phyloP scores from a whole-genome alignment of 2,329 filamentous ascomycete species.

The Talaromyces sp. region DNA sequence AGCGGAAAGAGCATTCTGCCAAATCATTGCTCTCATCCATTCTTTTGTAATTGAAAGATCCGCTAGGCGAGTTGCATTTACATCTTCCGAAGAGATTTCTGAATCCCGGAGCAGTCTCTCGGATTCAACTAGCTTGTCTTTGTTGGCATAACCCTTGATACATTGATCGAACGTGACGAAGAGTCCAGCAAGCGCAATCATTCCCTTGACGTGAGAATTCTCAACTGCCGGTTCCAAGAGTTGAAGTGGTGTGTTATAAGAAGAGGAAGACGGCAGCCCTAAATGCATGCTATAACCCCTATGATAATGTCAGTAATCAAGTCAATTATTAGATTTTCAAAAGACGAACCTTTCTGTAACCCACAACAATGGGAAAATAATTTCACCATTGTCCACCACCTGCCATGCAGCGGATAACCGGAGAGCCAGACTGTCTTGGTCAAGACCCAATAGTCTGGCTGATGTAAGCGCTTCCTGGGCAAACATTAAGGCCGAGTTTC shows the following conservation, averaged over 20 bases:
- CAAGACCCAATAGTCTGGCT: constrained; percentile 27
- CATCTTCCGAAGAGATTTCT: constrained; percentile 19
- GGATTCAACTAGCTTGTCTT: constrained; percentile 23
- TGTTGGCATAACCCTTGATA: constrained; percentile 7
- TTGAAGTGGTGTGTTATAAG: constrained; percentile 19
- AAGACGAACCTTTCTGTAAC: constrained; percentile 31
- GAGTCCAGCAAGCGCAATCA: constrained; percentile 28
- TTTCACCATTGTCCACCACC: constrained; percentile 28
- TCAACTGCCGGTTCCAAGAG: neutral
- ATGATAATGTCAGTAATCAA: neutral
- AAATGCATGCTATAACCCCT: constrained; percentile 35
- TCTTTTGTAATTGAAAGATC: constrained; percentile 33
- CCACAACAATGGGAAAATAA: constrained; percentile 32
- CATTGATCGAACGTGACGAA: constrained; percentile 31
- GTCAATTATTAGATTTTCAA: neutral
- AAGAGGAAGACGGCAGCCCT: constrained; percentile 30
- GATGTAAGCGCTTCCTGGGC: constrained; percentile 32
- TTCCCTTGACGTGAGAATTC: constrained; percentile 27
- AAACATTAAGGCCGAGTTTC: constrained; percentile 31
- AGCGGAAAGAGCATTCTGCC: constrained; percentile 31
- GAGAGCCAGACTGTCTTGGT: constrained; percentile 19
- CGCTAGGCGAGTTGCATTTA: constrained; percentile 27
- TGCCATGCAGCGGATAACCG: constrained; percentile 8
- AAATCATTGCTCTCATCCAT: constrained; percentile 36
- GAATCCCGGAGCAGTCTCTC: constrained; percentile 27